phyloP scores from a whole-genome alignment of 192 early-diverging fungal species.

The Dissophora globulifera region DNA sequence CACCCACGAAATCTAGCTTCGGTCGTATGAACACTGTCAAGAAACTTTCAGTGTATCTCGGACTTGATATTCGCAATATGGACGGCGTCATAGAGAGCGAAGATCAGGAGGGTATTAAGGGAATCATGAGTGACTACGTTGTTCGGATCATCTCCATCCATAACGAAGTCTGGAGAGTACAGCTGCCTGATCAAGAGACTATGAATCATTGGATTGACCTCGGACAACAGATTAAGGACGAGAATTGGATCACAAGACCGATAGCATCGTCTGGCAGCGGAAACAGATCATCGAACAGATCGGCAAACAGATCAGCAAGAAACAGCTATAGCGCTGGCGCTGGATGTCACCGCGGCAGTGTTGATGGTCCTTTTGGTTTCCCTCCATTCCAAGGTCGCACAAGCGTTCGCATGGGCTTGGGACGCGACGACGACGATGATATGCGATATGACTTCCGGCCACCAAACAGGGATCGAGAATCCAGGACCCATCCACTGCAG shows the following conservation, averaged over 20 bases:
- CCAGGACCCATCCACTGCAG: too few species aligned
- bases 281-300: too few species aligned
- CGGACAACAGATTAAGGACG: constrained; percentile 38
- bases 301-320: too few species aligned
- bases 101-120: constrained; percentile 1
- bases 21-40: background rate
- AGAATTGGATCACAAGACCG: constrained; percentile 34
- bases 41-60: constrained; percentile 4
- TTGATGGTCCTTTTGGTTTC: too few species aligned
- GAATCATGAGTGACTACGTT: constrained; percentile 25
- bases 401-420: too few species aligned
- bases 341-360: background rate
- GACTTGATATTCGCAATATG: constrained; percentile 19
- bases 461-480: too few species aligned
- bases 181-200: constrained; percentile 35
- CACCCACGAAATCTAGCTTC: background rate
- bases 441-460: background rate
- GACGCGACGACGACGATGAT: too few species aligned
- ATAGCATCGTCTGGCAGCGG: background rate
- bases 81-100: constrained; percentile 8
- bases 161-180: constrained; percentile 40
- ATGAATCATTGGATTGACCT: constrained; percentile 48
- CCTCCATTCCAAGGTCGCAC: too few species aligned
- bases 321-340: background rate
- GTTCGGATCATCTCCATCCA: constrained; percentile 42